Evolutionary conservation across 148 eudicot genomes (phyloP).

Genomic region (Spergularia bocconei): DNA sequence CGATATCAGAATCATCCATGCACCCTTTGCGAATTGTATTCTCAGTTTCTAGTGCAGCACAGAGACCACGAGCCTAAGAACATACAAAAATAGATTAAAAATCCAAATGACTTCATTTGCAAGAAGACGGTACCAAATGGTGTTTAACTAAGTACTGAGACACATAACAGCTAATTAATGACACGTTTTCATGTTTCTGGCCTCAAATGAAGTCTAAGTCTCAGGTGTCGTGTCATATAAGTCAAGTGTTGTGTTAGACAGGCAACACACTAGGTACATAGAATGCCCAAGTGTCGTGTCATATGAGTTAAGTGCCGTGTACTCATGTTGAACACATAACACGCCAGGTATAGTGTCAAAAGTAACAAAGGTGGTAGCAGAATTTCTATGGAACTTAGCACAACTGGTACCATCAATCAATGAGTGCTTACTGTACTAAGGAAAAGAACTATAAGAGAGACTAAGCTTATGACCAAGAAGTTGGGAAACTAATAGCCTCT

Average conservation of each 20-base stretch:
- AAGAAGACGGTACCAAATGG: neutral
- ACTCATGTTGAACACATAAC: too few species aligned
- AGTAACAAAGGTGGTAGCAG: neutral
- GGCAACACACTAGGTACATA: too few species aligned
- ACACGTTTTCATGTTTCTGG: too few species aligned
- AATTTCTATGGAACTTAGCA: neutral
- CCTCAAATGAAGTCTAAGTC: too few species aligned
- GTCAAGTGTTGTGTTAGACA: too few species aligned
- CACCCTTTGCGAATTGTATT: conserved; percentile 51
- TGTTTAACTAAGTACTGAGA: neutral
- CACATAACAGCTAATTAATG: too few species aligned
- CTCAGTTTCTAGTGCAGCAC: conserved; percentile 68
- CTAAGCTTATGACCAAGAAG: neutral
- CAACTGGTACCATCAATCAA: neutral
- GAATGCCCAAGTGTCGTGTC: too few species aligned
- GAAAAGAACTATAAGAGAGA: neutral
- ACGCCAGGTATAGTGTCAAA: too few species aligned
- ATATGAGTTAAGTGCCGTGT: too few species aligned
- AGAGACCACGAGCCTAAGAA: conserved; percentile 59
- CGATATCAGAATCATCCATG: conserved; percentile 51
- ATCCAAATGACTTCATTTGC: neutral
- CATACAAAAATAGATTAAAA: neutral
- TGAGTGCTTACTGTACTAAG: neutral
- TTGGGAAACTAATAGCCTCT: neutral
- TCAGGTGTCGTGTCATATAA: too few species aligned